phyloP scores from a whole-genome alignment of 2,329 filamentous ascomycete species.

The Tolypocladium tropicale region DNA sequence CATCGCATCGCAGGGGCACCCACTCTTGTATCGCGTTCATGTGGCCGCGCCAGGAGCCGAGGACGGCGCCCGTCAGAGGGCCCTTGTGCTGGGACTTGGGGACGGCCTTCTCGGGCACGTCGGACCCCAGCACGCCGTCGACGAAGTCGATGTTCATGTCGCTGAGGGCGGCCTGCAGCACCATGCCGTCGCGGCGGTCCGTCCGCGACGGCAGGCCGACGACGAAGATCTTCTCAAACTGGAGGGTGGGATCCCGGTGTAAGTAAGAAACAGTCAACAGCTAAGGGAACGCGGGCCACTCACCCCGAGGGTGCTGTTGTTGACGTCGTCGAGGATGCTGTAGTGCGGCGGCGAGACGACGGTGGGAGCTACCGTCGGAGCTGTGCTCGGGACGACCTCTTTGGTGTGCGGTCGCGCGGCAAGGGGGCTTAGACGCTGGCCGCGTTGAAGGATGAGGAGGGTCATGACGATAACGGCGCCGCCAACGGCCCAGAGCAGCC shows the following conservation, averaged over 20 bases:
- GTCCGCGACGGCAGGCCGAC: constrained; percentile 39
- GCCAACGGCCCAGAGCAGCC: background rate
- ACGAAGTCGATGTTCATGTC: constrained; percentile 34
- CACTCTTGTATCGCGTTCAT: constrained; percentile 24
- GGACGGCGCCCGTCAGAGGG: constrained; percentile 14
- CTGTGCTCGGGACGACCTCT: background rate
- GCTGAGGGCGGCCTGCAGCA: constrained; percentile 33
- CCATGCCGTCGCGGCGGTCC: constrained; percentile 40
- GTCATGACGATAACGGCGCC: background rate
- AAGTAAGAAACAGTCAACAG: no score
- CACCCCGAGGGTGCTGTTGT: constrained; percentile 2
- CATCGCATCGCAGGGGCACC: background rate
- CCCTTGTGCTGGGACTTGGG: constrained; percentile 20
- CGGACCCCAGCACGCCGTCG: constrained; percentile 30
- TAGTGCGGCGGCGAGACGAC: no score
- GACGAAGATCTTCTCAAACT: constrained; percentile 44
- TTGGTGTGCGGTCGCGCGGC: background rate
- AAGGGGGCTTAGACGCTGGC: background rate
- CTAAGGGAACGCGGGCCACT: background rate
- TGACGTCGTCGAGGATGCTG: background rate
- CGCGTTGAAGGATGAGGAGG: background rate
- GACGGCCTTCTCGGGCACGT: constrained; percentile 26
- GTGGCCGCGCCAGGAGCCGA: constrained; percentile 29
- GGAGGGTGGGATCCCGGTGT: no score
- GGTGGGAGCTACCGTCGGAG: background rate